These are phyloP conservation scores for Hypoxylon rubiginosum DNA, from an alignment of 2,329 filamentous ascomycete species.

Conservation along the genomic window DNA sequence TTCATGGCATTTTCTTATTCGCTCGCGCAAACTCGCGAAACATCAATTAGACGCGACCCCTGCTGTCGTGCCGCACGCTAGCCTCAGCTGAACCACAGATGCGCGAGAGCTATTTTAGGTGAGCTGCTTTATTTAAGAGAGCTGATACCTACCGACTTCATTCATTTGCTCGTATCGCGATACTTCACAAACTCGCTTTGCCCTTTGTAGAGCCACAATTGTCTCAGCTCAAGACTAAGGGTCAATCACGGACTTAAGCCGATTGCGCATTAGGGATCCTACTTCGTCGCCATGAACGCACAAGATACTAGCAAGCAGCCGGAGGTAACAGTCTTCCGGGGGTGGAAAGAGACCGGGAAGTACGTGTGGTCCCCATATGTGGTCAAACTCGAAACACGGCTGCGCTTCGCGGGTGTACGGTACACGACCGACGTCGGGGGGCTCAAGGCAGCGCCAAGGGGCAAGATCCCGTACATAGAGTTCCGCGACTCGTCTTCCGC, in stretches of 20 bases:
- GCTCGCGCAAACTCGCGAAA: not conserved
- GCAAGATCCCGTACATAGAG: constrained; percentile 72
- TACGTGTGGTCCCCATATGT: constrained; percentile 74
- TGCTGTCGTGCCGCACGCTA: constrained; percentile 8
- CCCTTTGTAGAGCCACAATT: not conserved
- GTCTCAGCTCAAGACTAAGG: not conserved
- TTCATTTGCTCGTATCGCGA: not conserved
- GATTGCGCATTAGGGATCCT: not conserved
- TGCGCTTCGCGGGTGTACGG: constrained; percentile 64
- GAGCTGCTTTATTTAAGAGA: not conserved
- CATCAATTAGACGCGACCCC: not conserved
- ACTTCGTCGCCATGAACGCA: constrained; percentile 21
- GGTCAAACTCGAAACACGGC: constrained; percentile 71
- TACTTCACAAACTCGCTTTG: no score
- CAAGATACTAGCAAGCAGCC: constrained; percentile 18
- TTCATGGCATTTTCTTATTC: not conserved
- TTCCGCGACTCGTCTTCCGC: constrained; percentile 35
- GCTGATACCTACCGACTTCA: not conserved
- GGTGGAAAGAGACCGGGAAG: constrained; percentile 56
- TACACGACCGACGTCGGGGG: constrained; percentile 64
- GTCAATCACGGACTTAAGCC: not conserved
- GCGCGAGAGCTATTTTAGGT: constrained; percentile 4
- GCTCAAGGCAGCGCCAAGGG: constrained; percentile 61
- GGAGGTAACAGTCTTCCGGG: constrained; percentile 63
- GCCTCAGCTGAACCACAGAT: constrained; percentile 14